Base-by-base conservation (phyloP, 106 monocot genomes). In the Dioscorea dumetorum region DNA sequence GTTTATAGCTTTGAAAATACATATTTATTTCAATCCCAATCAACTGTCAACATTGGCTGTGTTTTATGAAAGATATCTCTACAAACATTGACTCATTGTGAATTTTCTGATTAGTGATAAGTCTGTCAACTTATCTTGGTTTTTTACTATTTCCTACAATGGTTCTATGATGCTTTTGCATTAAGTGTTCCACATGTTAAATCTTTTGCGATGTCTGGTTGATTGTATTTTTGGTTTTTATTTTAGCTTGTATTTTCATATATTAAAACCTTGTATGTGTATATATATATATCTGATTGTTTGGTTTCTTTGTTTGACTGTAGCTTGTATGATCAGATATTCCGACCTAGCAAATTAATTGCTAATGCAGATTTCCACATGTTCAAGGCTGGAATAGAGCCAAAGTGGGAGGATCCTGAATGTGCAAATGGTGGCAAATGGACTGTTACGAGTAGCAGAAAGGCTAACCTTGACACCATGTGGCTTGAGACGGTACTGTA, bases 361-460 rank as follows among this genome's bases (percentile, higher is more conserved):
- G 85, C 57, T 49, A 91, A 84, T 86, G 95, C 83, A 57, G 95
- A 95, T 73, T 91, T 95, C 57, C 95, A 95, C 67, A 80, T 84
- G 33, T 95, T 95, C 67, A 95, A 83, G 72, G 71, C 79, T 63
- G 91, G 95, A 49, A 75, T 95, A 24, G 95, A 91, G 50, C 95
- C 95, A 11, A 95, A 95, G 66, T 95, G 95, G 91, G 95, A 95
- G 72, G 95, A 95, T 82, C 88, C 91, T 50, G 91, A 91, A 77
- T 91, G 91, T 70, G 83, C 91, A 18, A 84, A 82, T 77, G 95
- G 95, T 28, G 95, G 95, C 24, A 95, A 91, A 61, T 95, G 95
- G 95, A 75, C 95, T 69, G 70, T 88, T 54, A 70, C 87, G 23
- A 75, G 76, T 59, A 79, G 62, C 71, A 79, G 91, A 67, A 95